Percentiles rank a stretch among this genome's conserved stretches.
These are phyloP conservation scores for Candida coleopterorum DNA, from an alignment of 805 yeast genomes.

Conservation along the genomic window DNA sequence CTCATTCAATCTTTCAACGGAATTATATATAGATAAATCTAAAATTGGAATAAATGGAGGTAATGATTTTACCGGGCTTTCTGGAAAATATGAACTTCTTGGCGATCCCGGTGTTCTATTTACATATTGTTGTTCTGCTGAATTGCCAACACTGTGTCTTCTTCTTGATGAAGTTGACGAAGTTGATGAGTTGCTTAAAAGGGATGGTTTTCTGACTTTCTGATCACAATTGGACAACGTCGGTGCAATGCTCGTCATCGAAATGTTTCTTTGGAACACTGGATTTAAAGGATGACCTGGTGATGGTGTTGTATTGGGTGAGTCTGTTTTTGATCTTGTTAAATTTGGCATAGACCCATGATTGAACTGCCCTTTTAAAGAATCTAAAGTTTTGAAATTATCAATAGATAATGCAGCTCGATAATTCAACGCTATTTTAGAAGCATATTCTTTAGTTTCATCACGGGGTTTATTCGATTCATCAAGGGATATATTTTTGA, in stretches of 20 bases:
- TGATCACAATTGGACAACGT: neutral
- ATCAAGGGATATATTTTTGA: neutral
- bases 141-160: neutral
- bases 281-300: constrained; percentile 2
- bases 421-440: constrained; percentile 7
- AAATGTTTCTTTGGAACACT: constrained; percentile 5
- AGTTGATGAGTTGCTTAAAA: constrained; percentile 3
- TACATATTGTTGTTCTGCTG: neutral
- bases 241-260: constrained; percentile 2
- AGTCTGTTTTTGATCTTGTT: neutral
- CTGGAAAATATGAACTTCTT: constrained; percentile 5
- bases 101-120: neutral
- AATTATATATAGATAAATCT: constrained; percentile 23
- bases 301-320: neutral
- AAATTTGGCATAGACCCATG: neutral
- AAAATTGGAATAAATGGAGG: constrained; percentile 15
- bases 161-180: neutral
- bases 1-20: constrained; percentile 16
- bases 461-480: neutral
- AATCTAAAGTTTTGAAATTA: neutral
- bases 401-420: constrained; percentile 3
- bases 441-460: constrained; percentile 3
- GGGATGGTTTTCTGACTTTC: constrained; percentile 8
- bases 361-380: neutral
- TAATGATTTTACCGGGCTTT: neutral